phyloP scores from a whole-genome alignment of 2,329 filamentous ascomycete genomes.

The Cytospora piceae region DNA sequence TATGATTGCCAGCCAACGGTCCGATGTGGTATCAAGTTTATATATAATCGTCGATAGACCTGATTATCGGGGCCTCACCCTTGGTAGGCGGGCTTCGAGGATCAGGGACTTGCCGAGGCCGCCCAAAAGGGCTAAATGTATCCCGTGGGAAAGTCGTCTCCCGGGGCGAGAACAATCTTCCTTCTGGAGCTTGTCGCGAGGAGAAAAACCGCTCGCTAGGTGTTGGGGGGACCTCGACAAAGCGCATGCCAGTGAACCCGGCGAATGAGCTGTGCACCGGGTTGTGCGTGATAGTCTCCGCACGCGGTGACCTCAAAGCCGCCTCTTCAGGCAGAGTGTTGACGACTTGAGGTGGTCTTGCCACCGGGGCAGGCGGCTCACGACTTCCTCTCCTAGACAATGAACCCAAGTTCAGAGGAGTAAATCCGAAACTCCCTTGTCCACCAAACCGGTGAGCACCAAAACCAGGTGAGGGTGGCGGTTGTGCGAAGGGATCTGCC shows the following conservation, averaged over 20 bases:
- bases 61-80: conserved; percentile 74
- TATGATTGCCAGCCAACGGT: neutral
- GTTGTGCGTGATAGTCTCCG: conserved; percentile 72
- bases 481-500: conserved; percentile 37
- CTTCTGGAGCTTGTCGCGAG: conserved; percentile 10
- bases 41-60: conserved; percentile 78
- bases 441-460: conserved; percentile 45
- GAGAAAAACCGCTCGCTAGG: conserved; percentile 55
- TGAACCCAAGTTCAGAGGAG: conserved; percentile 34
- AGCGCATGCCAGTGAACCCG: conserved; percentile 53
- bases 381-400: conserved; percentile 5
- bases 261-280: conserved; percentile 57
- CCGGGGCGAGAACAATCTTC: conserved; percentile 46
- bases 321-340: conserved; percentile 50
- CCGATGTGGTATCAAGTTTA: conserved; percentile 43
- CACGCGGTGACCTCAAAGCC: conserved; percentile 71
- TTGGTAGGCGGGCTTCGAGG: conserved; percentile 76
- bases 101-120: conserved; percentile 59
- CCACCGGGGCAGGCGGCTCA: conserved; percentile 31
- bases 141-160: conserved; percentile 58
- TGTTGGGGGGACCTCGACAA: conserved; percentile 56
- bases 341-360: conserved; percentile 44
- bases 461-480: conserved; percentile 52
- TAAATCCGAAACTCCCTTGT: conserved; percentile 43
- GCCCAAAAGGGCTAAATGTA: conserved; percentile 55